Percentiles rank a stretch among this genome's conserved stretches.
These are phyloP conservation scores for Tympanopsis confertula DNA, from an alignment of 2,329 filamentous ascomycete genomes.

Conservation along the genomic window DNA sequence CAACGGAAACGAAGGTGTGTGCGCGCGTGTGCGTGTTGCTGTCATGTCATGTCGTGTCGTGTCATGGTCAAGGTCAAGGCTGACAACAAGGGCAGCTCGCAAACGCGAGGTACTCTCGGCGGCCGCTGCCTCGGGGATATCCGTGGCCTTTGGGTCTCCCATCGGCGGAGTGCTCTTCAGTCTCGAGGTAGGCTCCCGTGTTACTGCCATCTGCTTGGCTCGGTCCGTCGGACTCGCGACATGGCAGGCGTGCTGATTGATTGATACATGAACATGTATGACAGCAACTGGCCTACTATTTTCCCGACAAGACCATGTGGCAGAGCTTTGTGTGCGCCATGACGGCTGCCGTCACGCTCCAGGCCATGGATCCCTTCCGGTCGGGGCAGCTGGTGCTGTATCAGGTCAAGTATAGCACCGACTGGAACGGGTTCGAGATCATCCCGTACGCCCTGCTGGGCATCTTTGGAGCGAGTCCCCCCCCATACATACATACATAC, in stretches of 20 bases:
- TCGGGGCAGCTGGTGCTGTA: constrained; percentile 93
- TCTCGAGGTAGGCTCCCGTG: constrained; percentile 51
- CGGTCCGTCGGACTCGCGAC: too few species aligned
- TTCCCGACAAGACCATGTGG: constrained; percentile 99
- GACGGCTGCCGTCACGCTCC: constrained; percentile 89
- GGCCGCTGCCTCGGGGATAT: constrained; percentile 83
- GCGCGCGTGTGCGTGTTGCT: neutral
- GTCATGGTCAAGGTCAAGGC: constrained; percentile 7
- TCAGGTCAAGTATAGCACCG: constrained; percentile 82
- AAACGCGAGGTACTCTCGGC: constrained; percentile 90
- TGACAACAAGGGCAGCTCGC: constrained; percentile 45
- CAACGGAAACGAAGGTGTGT: constrained; percentile 71
- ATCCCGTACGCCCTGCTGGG: constrained; percentile 79
- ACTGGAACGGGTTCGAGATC: constrained; percentile 91
- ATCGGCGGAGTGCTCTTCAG: constrained; percentile 93
- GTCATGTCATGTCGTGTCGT: too few species aligned
- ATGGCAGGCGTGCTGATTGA: too few species aligned
- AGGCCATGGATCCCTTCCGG: constrained; percentile 86
- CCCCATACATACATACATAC: neutral
- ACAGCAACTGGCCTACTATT: constrained; percentile 91
- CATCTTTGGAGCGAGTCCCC: constrained; percentile 53
- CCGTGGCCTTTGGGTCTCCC: constrained; percentile 84
- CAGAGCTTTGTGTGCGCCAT: constrained; percentile 98
- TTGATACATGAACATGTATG: constrained; percentile 9
- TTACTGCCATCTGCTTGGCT: neutral